These are phyloP conservation scores for Aureobasidium sp. DNA, from an alignment of 2,329 filamentous ascomycete genomes.

Conservation along the genomic window DNA sequence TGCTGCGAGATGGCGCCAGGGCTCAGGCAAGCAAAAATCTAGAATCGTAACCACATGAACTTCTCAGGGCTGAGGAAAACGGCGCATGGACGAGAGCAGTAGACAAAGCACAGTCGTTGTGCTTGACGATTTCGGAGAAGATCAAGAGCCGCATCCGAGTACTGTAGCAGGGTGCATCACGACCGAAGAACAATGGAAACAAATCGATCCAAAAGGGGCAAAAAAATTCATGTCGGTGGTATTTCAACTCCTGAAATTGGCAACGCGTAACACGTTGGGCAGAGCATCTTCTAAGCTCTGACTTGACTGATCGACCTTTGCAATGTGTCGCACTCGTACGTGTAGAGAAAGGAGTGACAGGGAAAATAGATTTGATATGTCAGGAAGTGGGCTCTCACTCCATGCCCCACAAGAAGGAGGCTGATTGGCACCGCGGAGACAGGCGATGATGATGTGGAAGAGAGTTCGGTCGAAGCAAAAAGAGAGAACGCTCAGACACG, in stretches of 20 bases:
- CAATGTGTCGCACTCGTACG: neutral
- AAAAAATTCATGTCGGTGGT: neutral
- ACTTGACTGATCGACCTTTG: neutral
- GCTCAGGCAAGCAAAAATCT: neutral
- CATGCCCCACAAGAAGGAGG: neutral
- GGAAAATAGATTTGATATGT: neutral
- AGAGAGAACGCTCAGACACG: neutral
- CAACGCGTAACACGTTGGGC: neutral
- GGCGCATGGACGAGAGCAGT: neutral
- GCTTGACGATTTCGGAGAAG: neutral
- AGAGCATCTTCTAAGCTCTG: neutral
- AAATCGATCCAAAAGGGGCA: neutral
- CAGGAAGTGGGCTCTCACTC: neutral
- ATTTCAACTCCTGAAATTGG: neutral
- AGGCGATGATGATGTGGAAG: neutral
- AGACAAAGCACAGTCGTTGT: neutral
- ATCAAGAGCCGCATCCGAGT: neutral
- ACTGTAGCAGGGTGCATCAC: neutral
- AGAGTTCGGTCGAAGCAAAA: neutral
- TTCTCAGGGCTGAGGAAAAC: neutral
- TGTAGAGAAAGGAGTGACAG: too few species aligned
- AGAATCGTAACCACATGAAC: neutral
- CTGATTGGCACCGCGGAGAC: slow-evolving; percentile 1
- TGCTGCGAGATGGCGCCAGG: neutral
- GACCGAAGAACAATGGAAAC: neutral